Evolutionary conservation across 2,329 filamentous ascomycete species (phyloP).

Genomic region (Laburnicola sp.): DNA sequence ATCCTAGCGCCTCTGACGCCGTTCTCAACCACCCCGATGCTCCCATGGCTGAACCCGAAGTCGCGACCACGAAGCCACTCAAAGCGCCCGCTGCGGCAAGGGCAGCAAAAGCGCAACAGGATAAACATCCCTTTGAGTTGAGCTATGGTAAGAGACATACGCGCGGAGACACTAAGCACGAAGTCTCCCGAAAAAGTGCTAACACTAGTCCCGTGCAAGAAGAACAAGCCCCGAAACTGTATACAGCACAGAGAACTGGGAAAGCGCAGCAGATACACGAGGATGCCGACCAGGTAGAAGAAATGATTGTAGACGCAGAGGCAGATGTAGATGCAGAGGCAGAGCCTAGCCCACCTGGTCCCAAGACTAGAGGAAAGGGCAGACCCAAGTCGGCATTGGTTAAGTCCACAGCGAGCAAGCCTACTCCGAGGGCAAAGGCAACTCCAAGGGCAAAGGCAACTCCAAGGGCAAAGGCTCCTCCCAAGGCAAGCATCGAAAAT

Average conservation of each 20-base stretch:
- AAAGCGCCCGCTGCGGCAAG: neutral
- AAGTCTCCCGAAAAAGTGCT: neutral
- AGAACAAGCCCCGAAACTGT: neutral
- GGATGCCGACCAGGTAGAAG: neutral
- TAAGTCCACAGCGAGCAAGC: neutral
- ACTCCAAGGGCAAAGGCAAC: neutral
- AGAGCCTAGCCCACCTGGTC: neutral
- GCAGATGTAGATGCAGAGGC: neutral
- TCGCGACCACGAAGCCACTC: neutral
- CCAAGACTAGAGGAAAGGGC: neutral
- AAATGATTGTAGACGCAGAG: neutral
- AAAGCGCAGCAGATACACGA: neutral
- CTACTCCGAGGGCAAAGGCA: neutral
- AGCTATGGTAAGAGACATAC: constrained; percentile 18
- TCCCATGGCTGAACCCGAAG: neutral
- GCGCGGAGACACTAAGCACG: constrained; percentile 8
- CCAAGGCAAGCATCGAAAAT: neutral
- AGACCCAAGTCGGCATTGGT: neutral
- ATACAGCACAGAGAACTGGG: too few relatives aligned
- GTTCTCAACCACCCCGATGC: neutral
- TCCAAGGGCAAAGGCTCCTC: neutral
- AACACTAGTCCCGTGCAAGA: neutral
- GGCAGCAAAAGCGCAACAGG: neutral
- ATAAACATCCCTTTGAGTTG: constrained; percentile 7
- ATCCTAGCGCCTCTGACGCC: too few relatives aligned